Conservation (phyloP, 1,139 yeast genomes). For the Suhomyces choctaworum region DNA sequence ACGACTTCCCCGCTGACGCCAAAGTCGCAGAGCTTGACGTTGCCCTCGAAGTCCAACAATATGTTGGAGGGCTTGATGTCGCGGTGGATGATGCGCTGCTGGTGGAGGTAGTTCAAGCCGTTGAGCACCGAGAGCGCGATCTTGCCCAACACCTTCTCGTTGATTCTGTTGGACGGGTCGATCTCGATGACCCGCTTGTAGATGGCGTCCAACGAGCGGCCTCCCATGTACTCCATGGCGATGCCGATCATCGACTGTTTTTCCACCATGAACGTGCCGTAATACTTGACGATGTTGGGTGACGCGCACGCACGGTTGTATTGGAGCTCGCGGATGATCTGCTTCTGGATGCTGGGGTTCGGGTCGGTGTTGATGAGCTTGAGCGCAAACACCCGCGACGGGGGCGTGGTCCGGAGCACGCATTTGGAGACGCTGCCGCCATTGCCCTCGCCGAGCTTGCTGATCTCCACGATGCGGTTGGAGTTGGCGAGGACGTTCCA, state of each 20-base stretch:
- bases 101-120: constrained; percentile 86
- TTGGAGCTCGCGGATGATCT: constrained; percentile 84
- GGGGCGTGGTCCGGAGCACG: constrained; percentile 33
- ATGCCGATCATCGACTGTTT: constrained; percentile 76
- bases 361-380: constrained; percentile 77
- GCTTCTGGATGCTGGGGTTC: constrained; percentile 80
- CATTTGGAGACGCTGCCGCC: constrained; percentile 92
- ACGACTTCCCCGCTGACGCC: constrained; percentile 99
- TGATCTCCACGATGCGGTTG: constrained; percentile 60
- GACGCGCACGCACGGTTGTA: constrained; percentile 81
- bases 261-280: constrained; percentile 85
- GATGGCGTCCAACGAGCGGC: constrained; percentile 86
- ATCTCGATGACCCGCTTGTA: constrained; percentile 63
- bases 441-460: constrained; percentile 86
- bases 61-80: constrained; percentile 95
- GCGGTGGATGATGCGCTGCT: constrained; percentile 84
- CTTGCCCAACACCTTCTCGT: constrained; percentile 89
- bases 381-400: constrained; percentile 73
- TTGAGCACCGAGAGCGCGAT: constrained; percentile 80
- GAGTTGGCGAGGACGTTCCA: constrained; percentile 69
- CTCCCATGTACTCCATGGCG: constrained; percentile 98
- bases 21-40: constrained; percentile 91
- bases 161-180: constrained; percentile 76
- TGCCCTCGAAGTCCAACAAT: constrained; percentile 68
- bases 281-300: constrained; percentile 84